A percentile compares a stretch with the other conserved stretches of the same genome.
phyloP scores from a whole-genome alignment of 2,329 filamentous ascomycete genomes.

The Pezicula rhizophila region DNA sequence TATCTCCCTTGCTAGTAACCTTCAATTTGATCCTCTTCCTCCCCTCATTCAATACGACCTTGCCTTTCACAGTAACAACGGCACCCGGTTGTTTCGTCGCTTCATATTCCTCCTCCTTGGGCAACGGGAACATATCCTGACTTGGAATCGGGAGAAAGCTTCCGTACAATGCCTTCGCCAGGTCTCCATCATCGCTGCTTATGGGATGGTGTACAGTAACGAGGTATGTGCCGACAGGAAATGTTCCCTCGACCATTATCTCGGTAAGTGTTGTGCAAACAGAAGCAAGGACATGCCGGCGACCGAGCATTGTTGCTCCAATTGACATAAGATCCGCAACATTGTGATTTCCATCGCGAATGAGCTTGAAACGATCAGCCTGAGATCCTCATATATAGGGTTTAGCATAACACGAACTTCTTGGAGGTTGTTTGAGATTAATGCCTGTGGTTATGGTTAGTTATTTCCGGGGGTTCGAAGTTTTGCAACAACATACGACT shows the following conservation, averaged over 20 bases:
- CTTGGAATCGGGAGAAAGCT: slow-evolving; percentile 80
- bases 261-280: slow-evolving; percentile 74
- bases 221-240: slow-evolving; percentile 83
- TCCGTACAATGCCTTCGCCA: slow-evolving; percentile 82
- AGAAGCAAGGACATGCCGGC: slow-evolving; percentile 81
- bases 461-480: slow-evolving; percentile 1
- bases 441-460: slow-evolving; percentile 44
- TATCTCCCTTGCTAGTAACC: slow-evolving; percentile 81
- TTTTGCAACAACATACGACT: slow-evolving; percentile 47
- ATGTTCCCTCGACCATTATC: slow-evolving; percentile 92
- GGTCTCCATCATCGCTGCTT: slow-evolving; percentile 76
- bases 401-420: slow-evolving; percentile 46
- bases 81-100: slow-evolving; percentile 70
- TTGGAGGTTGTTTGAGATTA: slow-evolving; percentile 84
- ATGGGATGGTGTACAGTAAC: slow-evolving; percentile 93
- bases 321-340: slow-evolving; percentile 92
- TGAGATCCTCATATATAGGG: slow-evolving; percentile 5
- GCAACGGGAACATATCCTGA: slow-evolving; percentile 59
- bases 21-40: slow-evolving; percentile 66
- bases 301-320: slow-evolving; percentile 86
- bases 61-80: slow-evolving; percentile 60
- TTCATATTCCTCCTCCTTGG: slow-evolving; percentile 60
- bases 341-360: slow-evolving; percentile 89
- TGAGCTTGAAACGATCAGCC: slow-evolving; percentile 48
- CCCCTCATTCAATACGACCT: slow-evolving; percentile 66